Base-by-base conservation (phyloP, 495 filamentous ascomycete species). In the Thozetella sp. region DNA sequence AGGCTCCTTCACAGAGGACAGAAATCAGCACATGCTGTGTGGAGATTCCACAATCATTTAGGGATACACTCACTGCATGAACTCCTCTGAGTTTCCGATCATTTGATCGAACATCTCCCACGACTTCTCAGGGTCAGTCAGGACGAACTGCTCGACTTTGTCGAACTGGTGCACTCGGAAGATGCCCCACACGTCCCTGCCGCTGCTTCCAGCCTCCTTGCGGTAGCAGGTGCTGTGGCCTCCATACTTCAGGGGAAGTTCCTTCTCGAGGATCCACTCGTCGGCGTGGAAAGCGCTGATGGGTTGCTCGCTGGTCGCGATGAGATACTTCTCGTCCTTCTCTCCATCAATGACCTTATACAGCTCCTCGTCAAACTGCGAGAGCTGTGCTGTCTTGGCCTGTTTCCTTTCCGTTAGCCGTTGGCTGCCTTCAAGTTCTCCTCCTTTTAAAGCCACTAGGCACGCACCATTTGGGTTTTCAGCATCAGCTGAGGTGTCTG, bases 111-210 rank as follows among this genome's bases (percentile, higher is more conserved):
- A 97, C 46, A 86, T 86, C 69, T 94, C 83, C 95, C 94, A 99
- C 22, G 90, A 94, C 64, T 96, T 90, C 71, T 98, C 96, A 0
- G 95, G 96, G 66, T 96, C 92, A 19, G 92, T 93, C 64, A 97
- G 82, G 62, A 97, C 83, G 64, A 98, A 98, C 80, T 98, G 94
- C 70, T 98, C 93, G 52, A 96, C 84, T 87, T 99, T 99, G 75
- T 97, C 95, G 68, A 99, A 99, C 69, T 99, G 94, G 75, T 99
- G 95, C 43, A 98, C 93, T 66, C 95, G 88, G 83, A 97, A 99
- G 63, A 98, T 92, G 55, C 95, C 95, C 95, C 95, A 99, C 3
- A 96, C 94, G 68, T 99, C 95, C 75, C 91, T 92, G 34, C 95
- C 95, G 68, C 97, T 93, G 20, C 75, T 23, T 25, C 95, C 95